Base-by-base conservation (phyloP, 345 rosid species). In the Brassica cretica region DNA sequence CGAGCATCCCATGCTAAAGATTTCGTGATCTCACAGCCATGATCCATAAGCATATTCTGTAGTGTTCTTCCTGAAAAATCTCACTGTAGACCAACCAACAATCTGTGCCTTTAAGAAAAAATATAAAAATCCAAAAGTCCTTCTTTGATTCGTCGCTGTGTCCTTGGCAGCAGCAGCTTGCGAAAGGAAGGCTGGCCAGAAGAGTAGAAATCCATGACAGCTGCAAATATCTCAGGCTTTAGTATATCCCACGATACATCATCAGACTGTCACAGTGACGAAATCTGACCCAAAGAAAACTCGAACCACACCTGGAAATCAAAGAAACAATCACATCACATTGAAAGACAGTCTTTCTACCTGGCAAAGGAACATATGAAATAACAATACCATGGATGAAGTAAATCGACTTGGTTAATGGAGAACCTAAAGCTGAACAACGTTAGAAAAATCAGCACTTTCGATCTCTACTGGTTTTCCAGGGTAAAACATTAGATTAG, bases 181-280 rank as follows among this genome's bases (percentile, higher is more conserved):
- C 0, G 92, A 90, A 95, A 93, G 80, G 93, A 84, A 63, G 97
- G 84, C 80, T 88, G 87, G 41, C 98, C 96, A 77, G 97, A 95
- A 64, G 98, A 87, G 79, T 93, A 93, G 71, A 95, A 95, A 70
- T 95, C 99, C 98, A 90, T 93, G 53, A 95, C 85, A 5, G 86
- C 97, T 9, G 97, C 98, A 87, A 95, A 93, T 11, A 91, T 77
- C 75, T 95, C 96, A 82, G 98, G 98, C 82, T 91, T 91, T 32
- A 95, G 86, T 5, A 90, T 41, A 77, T 95, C 98, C 99, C 98
- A 95, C 10, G 94, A 76, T 19, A 81, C 64, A 76, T 95, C 97
- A 71, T 95, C 98, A 25, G 93, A 87, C 71, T 70, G 99, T 95
- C 7, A 93, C 88, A 41, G 97, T 91, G 56, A 95, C 82, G 76